These are phyloP conservation scores for Pugionium dolabratum DNA, from an alignment of 345 rosid species.

Conservation along the genomic window DNA sequence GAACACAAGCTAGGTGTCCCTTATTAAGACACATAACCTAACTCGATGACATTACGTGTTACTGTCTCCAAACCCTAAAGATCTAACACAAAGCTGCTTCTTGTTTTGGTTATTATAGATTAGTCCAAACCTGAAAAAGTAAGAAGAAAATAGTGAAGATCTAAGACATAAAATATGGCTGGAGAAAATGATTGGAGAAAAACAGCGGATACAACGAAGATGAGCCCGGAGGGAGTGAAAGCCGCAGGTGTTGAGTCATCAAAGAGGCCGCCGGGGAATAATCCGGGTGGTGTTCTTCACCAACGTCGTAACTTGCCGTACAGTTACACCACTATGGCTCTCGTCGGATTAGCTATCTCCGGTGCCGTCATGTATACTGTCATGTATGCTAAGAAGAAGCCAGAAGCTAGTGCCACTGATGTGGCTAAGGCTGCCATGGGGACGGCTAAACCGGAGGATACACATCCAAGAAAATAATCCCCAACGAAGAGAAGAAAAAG, in stretches of 20 bases:
- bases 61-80: conserved; percentile 4
- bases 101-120: conserved; percentile 4
- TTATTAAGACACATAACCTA: conserved; percentile 17
- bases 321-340: conserved; percentile 52
- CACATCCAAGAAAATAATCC: conserved; percentile 55
- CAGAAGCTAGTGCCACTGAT: conserved; percentile 56
- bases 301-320: conserved; percentile 64
- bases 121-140: neutral
- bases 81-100: conserved; percentile 1
- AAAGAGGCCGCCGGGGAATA: conserved; percentile 60
- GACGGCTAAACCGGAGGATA: conserved; percentile 50
- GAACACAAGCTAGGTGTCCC: conserved; percentile 28
- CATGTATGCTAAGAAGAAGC: conserved; percentile 56
- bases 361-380: conserved; percentile 53
- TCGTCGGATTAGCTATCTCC: conserved; percentile 53
- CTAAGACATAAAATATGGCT: conserved; percentile 33
- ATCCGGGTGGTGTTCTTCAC: conserved; percentile 61
- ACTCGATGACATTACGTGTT: conserved; percentile 30
- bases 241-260: conserved; percentile 60
- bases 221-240: conserved; percentile 57
- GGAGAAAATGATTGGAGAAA: conserved; percentile 57
- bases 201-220: conserved; percentile 65
- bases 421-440: conserved; percentile 55
- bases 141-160: neutral
- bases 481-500: neutral